Percentiles rank a stretch among this genome's conserved stretches.
Conservation (phyloP, 2,329 filamentous ascomycete species). For the Emergomyces pasteurianus region DNA sequence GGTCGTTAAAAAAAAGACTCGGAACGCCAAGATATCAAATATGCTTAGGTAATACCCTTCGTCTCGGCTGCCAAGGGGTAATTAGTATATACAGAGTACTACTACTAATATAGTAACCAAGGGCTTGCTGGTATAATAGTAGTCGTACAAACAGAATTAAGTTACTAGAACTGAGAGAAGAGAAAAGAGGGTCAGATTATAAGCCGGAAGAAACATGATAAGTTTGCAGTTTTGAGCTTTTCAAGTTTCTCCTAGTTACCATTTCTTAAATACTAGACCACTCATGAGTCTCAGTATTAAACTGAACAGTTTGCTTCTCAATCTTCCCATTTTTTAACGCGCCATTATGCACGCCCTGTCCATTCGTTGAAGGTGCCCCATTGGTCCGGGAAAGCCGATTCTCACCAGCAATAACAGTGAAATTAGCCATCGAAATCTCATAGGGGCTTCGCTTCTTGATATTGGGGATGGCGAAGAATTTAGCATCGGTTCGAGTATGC, state of each 20-base stretch:
- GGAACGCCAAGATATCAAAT: not conserved
- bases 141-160: not conserved
- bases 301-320: conserved; percentile 22
- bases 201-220: not conserved
- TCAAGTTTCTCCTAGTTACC: not conserved
- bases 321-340: conserved; percentile 1
- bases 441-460: not conserved
- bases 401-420: conserved; percentile 47
- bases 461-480: conserved; percentile 53
- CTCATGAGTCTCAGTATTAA: conserved; percentile 21
- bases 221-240: not conserved
- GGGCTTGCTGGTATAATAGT: not conserved
- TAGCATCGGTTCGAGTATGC: conserved; percentile 46
- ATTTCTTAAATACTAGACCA: conserved; percentile 10
- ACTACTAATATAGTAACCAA: not conserved
- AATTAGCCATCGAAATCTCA: conserved; percentile 2
- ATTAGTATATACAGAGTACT: too few relatives aligned
- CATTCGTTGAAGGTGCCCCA: conserved; percentile 17
- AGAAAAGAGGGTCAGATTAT: not conserved
- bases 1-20: conserved; percentile 1
- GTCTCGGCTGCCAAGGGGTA: too few relatives aligned
- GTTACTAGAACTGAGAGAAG: not conserved
- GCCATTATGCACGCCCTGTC: conserved; percentile 31
- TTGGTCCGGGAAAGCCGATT: conserved; percentile 43
- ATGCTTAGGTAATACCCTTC: too few relatives aligned